Percentiles rank a stretch among this genome's conserved stretches.
Conservation (phyloP, 306 rosid genomes). For the Cucumis cinereus region DNA sequence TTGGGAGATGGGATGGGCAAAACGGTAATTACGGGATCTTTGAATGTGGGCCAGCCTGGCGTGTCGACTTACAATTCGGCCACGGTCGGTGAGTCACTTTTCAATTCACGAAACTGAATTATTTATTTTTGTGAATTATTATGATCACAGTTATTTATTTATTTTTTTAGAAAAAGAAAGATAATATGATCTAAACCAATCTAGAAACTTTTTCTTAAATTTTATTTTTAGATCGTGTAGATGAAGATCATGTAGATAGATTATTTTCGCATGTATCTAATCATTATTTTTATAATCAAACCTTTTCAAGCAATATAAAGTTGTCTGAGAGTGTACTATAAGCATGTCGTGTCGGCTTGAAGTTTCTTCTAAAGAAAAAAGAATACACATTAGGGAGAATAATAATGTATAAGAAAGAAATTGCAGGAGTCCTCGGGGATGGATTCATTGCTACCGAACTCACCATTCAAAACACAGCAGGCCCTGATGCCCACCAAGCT, state of each 20-base stretch:
- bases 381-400: too few relatives aligned
- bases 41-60: slow-evolving; percentile 46
- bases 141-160: neutral
- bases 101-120: neutral
- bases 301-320: neutral
- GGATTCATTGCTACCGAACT: slow-evolving; percentile 83
- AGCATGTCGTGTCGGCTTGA: neutral
- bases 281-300: too few relatives aligned
- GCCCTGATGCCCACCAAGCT: slow-evolving; percentile 76
- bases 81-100: slow-evolving; percentile 45
- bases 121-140: too few relatives aligned
- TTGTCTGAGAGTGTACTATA: neutral
- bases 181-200: too few relatives aligned
- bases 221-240: too few relatives aligned
- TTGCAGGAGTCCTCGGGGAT: slow-evolving; percentile 67
- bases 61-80: slow-evolving; percentile 57
- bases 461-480: slow-evolving; percentile 69
- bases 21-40: slow-evolving; percentile 54
- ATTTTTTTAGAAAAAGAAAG: neutral
- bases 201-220: too few relatives aligned
- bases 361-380: too few relatives aligned
- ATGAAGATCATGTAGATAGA: too few relatives aligned
- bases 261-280: too few relatives aligned
- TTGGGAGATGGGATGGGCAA: slow-evolving; percentile 68
- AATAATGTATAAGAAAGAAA: too few relatives aligned